These are phyloP conservation scores for Sphaerulina vaccinii DNA, from an alignment of 2,329 filamentous ascomycete species.

Conservation along the genomic window DNA sequence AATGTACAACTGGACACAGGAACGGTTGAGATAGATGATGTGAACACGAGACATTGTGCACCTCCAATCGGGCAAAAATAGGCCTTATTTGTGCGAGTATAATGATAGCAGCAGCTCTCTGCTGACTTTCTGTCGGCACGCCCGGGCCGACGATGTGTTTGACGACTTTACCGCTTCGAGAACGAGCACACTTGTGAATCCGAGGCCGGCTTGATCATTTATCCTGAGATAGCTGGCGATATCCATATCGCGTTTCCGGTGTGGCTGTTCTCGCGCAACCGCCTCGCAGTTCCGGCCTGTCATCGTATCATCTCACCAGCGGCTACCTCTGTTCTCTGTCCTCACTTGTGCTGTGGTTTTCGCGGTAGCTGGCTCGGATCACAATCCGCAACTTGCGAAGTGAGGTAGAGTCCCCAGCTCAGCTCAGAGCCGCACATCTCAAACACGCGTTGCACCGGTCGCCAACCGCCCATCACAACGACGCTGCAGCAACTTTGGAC, in stretches of 20 bases:
- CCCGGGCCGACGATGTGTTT: conserved; percentile 9
- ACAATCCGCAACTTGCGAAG: neutral
- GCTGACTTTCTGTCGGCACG: conserved; percentile 8
- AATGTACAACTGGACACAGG: neutral
- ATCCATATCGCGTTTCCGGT: conserved; percentile 12
- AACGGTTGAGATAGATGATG: neutral
- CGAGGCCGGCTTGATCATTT: neutral
- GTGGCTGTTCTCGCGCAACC: conserved; percentile 21
- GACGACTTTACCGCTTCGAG: conserved; percentile 10
- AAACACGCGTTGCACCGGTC: conserved; percentile 8
- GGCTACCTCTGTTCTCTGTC: neutral
- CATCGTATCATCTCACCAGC: conserved; percentile 9
- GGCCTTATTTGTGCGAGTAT: conserved; percentile 12
- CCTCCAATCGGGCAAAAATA: conserved; percentile 4
- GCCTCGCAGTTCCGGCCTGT: conserved; percentile 15
- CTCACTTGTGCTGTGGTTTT: conserved; percentile 3
- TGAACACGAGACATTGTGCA: conserved; percentile 4
- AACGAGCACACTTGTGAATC: neutral
- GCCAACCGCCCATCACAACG: neutral
- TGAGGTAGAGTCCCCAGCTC: neutral
- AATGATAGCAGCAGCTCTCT: neutral
- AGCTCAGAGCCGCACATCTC: neutral
- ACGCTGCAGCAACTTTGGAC: neutral
- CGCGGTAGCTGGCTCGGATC: conserved; percentile 1
- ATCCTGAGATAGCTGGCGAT: neutral